phyloP scores from a whole-genome alignment of 1,284 basidiomycete genomes.

The Tylopilus orsonianus region DNA sequence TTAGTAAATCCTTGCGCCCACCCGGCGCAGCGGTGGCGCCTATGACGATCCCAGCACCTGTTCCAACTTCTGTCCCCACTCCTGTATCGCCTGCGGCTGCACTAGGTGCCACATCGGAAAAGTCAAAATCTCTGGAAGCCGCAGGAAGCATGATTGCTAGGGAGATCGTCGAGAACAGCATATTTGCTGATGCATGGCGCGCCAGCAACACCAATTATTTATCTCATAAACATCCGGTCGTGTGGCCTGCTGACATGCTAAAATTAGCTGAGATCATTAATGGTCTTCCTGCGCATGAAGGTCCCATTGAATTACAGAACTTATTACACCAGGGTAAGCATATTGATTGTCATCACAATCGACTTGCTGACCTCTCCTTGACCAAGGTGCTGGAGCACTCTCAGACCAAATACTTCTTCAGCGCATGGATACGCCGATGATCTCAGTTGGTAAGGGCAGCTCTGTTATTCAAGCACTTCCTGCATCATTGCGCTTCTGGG shows the following conservation, averaged over 20 bases:
- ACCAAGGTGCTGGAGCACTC: slow-evolving; percentile 1
- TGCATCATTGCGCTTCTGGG: slow-evolving; percentile 75
- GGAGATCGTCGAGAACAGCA: slow-evolving; percentile 66
- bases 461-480: slow-evolving; percentile 63
- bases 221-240: slow-evolving; percentile 30
- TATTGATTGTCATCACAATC: background rate
- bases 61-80: slow-evolving; percentile 63
- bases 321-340: slow-evolving; percentile 43
- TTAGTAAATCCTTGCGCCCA: slow-evolving; percentile 56
- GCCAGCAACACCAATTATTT: slow-evolving; percentile 37
- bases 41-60: slow-evolving; percentile 39
- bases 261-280: slow-evolving; percentile 38
- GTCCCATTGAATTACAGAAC: slow-evolving; percentile 26
- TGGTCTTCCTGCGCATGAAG: slow-evolving; percentile 26
- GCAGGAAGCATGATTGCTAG: slow-evolving; percentile 57
- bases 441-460: slow-evolving; percentile 63
- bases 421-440: slow-evolving; percentile 52
- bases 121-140: slow-evolving; percentile 63
- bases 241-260: slow-evolving; percentile 58
- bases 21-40: slow-evolving; percentile 50
- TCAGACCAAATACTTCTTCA: slow-evolving; percentile 29
- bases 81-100: slow-evolving; percentile 75
- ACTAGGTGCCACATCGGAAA: slow-evolving; percentile 58
- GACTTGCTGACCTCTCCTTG: slow-evolving; percentile 1
- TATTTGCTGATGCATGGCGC: slow-evolving; percentile 69